Evolutionary conservation across 2,329 filamentous ascomycete species (phyloP), one percentile per base, ranked within the genome.

Genomic region (Hawksworthiomyces lignivorus): DNA sequence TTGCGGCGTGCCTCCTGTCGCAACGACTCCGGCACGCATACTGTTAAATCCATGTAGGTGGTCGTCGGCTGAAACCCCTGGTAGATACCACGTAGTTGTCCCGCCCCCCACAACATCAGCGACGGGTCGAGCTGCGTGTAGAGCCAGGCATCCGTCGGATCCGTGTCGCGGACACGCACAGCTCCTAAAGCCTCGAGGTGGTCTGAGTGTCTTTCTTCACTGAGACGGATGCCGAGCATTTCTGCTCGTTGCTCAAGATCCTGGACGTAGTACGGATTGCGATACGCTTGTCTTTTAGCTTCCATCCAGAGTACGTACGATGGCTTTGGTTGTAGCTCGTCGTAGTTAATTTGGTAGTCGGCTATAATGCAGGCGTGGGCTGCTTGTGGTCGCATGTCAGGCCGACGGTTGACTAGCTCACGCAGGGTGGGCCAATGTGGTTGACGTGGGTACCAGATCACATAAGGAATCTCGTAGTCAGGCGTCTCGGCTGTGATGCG

Each of bases 391-490:
- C 17, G 33, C 45, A 44, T 41, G 3, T 39, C 32, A 1, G 45
- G 45, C 31, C 19, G 15, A 3, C 37, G 38, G 6, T 36, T 20
- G 20, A 26, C 41, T 10, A 50, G 36, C 33, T 42, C 46, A 14
- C 19, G 17, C 11, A 39, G 36, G 1, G 43, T 44, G 20, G 27
- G 19, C n/a, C 21, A 17, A 17, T 31, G 10, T 12, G 46, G 26
- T 7, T 27, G 5, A n/a, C 30, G 43, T 4, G 48, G 47, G 17
- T 41, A 46, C 48, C 48, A 49, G 32, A 50, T 50, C 39, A 34
- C 37, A 12, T 19, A 24, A 1, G 47, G 47, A 0, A 46, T 22
- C 7, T 46, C 37, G n/a, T 36, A 4, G 20, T 36, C 22, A 20
- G 36, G 31, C 7, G 34, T 35, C 10, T 40, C 28, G 10, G 11